Conservation (phyloP, 2,329 filamentous ascomycete genomes). For the Helotiales sp. region DNA sequence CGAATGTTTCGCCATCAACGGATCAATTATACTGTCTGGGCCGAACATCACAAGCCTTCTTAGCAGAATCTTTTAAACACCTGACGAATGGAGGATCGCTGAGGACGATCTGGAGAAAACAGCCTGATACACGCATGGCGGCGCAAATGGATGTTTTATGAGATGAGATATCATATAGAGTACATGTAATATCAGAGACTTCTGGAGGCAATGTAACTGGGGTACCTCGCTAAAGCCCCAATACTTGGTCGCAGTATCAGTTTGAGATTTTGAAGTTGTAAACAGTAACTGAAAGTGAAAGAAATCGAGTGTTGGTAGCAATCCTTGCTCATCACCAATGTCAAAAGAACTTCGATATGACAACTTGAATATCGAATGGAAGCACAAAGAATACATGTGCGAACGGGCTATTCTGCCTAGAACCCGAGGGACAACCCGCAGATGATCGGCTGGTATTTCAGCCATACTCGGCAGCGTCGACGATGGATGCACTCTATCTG, state of each 20-base stretch:
- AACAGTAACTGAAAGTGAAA: background rate
- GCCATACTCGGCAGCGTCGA: constrained; percentile 19
- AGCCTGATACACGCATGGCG: constrained; percentile 22
- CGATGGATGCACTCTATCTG: constrained; percentile 20
- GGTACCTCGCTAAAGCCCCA: background rate
- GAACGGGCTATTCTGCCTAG: constrained; percentile 23
- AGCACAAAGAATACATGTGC: background rate
- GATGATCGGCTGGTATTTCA: constrained; percentile 9
- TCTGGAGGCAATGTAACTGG: background rate
- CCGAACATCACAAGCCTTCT: constrained; percentile 17
- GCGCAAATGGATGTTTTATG: constrained; percentile 18
- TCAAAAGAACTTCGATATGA: background rate
- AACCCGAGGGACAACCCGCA: background rate
- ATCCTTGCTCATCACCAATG: constrained; percentile 7
- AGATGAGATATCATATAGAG: constrained; percentile 17
- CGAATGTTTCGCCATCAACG: constrained; percentile 23
- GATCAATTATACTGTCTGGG: constrained; percentile 16
- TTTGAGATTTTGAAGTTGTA: background rate
- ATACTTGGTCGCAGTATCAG: background rate
- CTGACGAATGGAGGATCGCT: constrained; percentile 18
- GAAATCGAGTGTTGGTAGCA: background rate
- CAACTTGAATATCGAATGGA: background rate
- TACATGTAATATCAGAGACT: constrained; percentile 14
- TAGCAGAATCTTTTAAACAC: constrained; percentile 22
- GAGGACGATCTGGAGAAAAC: constrained; percentile 8